These are phyloP conservation scores for Plasmodium fragile DNA, from an alignment of 169 alveolate species.

Conservation along the genomic window DNA sequence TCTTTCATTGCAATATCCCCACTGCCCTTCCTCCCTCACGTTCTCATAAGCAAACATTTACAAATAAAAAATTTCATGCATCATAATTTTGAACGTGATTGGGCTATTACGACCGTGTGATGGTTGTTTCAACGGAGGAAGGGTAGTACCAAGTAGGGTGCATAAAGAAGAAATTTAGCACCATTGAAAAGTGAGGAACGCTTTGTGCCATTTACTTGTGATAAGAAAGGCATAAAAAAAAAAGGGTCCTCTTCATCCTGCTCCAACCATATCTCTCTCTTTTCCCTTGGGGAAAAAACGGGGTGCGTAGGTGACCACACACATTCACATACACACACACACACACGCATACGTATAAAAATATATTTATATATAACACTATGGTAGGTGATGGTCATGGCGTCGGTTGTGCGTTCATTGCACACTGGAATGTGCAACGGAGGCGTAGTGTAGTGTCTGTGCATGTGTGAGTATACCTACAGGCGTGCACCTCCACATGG, in stretches of 20 bases:
- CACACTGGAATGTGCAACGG: not conserved
- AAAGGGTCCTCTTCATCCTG: not conserved
- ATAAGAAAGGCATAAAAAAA: not conserved
- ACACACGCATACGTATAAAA: not conserved
- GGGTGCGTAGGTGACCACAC: not conserved
- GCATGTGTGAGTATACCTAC: not conserved
- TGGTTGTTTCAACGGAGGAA: not conserved
- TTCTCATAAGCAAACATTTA: slow-evolving; percentile 23
- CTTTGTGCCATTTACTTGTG: not conserved
- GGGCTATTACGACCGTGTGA: not conserved
- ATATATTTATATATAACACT: slow-evolving; percentile 8
- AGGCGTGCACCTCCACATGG: not conserved
- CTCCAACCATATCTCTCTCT: not conserved
- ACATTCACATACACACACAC: not conserved
- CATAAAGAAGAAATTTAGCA: not conserved
- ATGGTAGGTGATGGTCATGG: not conserved
- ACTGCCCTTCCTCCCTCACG: not conserved
- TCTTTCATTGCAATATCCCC: not conserved
- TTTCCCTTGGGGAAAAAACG: not conserved
- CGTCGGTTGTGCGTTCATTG: not conserved
- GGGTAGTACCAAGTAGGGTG: not conserved
- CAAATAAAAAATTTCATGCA: slow-evolving; percentile 17
- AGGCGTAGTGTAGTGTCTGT: not conserved
- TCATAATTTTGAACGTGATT: not conserved
- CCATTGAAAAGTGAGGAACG: not conserved